Evolutionary conservation across 352 stramenopile species (phyloP), one percentile per base, ranked within the genome.

Genomic region (Globisporangium spinosum): DNA sequence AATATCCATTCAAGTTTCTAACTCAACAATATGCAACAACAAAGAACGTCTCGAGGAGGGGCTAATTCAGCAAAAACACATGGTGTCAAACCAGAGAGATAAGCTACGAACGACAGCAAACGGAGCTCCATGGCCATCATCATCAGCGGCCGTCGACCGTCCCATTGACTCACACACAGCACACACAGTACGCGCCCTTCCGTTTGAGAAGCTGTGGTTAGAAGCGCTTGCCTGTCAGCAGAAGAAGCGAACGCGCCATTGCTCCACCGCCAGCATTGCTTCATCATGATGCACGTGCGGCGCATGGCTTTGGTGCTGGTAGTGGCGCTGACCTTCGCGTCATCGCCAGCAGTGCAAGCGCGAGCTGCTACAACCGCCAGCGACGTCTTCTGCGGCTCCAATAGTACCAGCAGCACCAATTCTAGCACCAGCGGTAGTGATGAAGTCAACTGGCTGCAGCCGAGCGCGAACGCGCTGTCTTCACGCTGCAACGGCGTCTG

Each of bases 401-500:
- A 5, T 32, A 27, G n/a, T 20, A 55, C 7, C 47, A n/a, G 12
- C 38, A 45, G 12, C 38, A 15, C 38, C 38, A 49, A n/a, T n/a
- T 17, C 47, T 27, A 59, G 27, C 54, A n/a, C 9, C 27, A 61
- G 8, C 27, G 3, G 12, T 29, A 40, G 15, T 43, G n/a, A 27
- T 12, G 56, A 2, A 2, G 29, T 47, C 20, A 8, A n/a, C 3
- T 66, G 61, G 61, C 61, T 34, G 27, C 60, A 49, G 43, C 60
- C 61, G 5, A 34, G 49, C 1, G n/a, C 61, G 20, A 66, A 66
- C 32, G 47, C 13, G 32, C 61, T 66, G 12, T 53, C 61, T 34
- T 53, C 61, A 8, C 47, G 32, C 47, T 66, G 61, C 32, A 66
- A 38, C 47, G 47, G 54, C 32, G 61, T 53, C 10, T 66, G 61